Conservation (phyloP, 768 basidiomycete species). For the Agaricus bisporus region DNA sequence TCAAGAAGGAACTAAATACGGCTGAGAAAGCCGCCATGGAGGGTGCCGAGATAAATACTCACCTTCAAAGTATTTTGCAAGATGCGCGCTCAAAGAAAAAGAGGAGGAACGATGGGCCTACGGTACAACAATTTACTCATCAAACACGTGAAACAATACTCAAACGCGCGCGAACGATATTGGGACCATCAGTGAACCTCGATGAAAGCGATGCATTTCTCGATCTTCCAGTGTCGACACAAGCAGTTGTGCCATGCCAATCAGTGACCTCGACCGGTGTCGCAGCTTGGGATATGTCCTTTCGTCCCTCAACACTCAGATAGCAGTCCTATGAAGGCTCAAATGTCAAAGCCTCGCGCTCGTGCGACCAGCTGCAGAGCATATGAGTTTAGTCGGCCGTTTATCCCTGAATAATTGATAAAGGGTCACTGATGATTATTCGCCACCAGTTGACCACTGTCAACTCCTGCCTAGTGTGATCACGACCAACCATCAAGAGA, state of each 20-base stretch:
- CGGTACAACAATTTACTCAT: conserved; percentile 35
- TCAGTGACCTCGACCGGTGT: background rate
- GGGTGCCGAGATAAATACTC: conserved; percentile 26
- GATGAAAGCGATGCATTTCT: background rate
- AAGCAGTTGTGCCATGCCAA: background rate
- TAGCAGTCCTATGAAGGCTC: background rate
- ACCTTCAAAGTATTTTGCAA: conserved; percentile 49
- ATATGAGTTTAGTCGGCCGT: too few species aligned
- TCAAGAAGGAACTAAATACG: conserved; percentile 42
- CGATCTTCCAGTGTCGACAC: background rate
- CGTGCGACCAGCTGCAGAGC: too few species aligned
- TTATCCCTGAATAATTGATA: too few species aligned
- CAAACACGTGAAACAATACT: conserved; percentile 41
- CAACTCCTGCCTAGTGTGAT: too few species aligned
- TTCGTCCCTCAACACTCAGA: conserved; percentile 11
- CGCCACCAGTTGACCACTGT: too few species aligned
- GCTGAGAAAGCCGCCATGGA: conserved; percentile 12
- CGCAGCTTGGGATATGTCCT: background rate
- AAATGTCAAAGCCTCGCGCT: too few species aligned
- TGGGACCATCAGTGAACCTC: conserved; percentile 17
- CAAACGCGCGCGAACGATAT: conserved; percentile 28
- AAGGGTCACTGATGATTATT: background rate
- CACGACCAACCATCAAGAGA: too few species aligned
- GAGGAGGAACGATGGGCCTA: conserved; percentile 28
- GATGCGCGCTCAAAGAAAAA: conserved; percentile 42